Evolutionary conservation across 2,329 filamentous ascomycete genomes (phyloP).

Genomic region (Camptophora hylomeconis): DNA sequence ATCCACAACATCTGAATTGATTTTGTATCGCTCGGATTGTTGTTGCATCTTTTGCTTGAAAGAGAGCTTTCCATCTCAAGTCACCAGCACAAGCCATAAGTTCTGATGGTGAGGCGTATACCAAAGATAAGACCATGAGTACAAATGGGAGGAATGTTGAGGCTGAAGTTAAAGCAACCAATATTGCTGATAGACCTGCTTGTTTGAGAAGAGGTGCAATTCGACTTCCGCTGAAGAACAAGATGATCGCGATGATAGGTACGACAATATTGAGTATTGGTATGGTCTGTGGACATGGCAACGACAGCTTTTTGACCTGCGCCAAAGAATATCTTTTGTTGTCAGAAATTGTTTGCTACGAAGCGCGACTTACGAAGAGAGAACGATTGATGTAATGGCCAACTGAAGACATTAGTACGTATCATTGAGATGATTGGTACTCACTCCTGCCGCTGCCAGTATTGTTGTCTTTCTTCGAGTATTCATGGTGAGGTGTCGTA

Average conservation of each 20-base stretch:
- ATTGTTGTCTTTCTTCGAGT: too few species aligned
- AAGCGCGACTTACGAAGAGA: slow-evolving; percentile 10
- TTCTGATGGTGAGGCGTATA: slow-evolving; percentile 19
- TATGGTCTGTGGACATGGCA: slow-evolving; percentile 6
- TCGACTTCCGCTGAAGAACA: not conserved
- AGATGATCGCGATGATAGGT: slow-evolving; percentile 1
- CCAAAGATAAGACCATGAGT: slow-evolving; percentile 20
- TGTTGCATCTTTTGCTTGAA: slow-evolving; percentile 19
- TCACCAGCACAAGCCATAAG: slow-evolving; percentile 21
- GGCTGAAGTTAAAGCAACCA: slow-evolving; percentile 3
- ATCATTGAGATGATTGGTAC: too few species aligned
- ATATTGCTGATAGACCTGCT: not conserved
- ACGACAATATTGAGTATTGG: slow-evolving; percentile 6
- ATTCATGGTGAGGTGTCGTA: too few species aligned
- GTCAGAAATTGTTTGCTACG: slow-evolving; percentile 6
- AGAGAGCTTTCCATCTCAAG: slow-evolving; percentile 21
- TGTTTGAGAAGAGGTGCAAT: not conserved
- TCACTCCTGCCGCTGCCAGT: too few species aligned
- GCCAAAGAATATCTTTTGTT: slow-evolving; percentile 6
- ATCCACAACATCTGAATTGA: slow-evolving; percentile 23
- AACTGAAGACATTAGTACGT: slow-evolving; percentile 3
- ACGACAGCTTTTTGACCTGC: slow-evolving; percentile 3
- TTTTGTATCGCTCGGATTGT: slow-evolving; percentile 24
- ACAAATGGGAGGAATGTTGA: slow-evolving; percentile 19
- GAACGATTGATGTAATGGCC: slow-evolving; percentile 4